A percentile compares a stretch with the other conserved stretches of the same genome.
Conservation (phyloP, 1,284 basidiomycete genomes). For the Cystobasidium slooffiae region DNA sequence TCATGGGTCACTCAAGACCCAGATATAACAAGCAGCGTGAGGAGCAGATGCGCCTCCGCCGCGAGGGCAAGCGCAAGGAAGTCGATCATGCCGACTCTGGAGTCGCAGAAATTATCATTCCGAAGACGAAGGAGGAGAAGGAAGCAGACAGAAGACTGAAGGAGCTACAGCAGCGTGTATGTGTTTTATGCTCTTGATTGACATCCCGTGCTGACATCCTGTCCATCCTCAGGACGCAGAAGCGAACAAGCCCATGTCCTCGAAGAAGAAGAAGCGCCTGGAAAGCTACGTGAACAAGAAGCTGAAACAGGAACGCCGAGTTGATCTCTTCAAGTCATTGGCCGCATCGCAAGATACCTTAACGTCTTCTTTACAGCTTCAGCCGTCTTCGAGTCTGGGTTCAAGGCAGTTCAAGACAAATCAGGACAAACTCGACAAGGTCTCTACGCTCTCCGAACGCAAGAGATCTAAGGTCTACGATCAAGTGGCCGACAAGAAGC, state of each 20-base stretch:
- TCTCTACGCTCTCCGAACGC: slow-evolving; percentile 23
- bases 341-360: slow-evolving; percentile 46
- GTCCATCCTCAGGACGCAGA: background rate
- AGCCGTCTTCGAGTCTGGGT: slow-evolving; percentile 40
- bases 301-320: slow-evolving; percentile 55
- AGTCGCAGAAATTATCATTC: slow-evolving; percentile 43
- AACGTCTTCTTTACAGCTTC: slow-evolving; percentile 18
- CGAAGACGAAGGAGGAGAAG: slow-evolving; percentile 36
- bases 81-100: slow-evolving; percentile 22
- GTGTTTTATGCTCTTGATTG: background rate
- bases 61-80: slow-evolving; percentile 29
- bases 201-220: background rate
- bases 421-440: slow-evolving; percentile 44
- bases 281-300: slow-evolving; percentile 56
- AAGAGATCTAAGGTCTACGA: slow-evolving; percentile 31
- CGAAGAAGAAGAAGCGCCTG: slow-evolving; percentile 57
- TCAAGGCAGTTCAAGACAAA: slow-evolving; percentile 42
- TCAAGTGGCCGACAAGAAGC: slow-evolving; percentile 15
- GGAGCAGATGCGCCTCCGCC: slow-evolving; percentile 33
- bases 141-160: slow-evolving; percentile 14
- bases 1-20: slow-evolving; percentile 40
- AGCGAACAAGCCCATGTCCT: slow-evolving; percentile 46
- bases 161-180: slow-evolving; percentile 34
- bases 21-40: slow-evolving; percentile 35
- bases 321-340: slow-evolving; percentile 54